Conservation (phyloP, 225 moss, liverwort and hornwort species). For the Marchantia paleacea region DNA sequence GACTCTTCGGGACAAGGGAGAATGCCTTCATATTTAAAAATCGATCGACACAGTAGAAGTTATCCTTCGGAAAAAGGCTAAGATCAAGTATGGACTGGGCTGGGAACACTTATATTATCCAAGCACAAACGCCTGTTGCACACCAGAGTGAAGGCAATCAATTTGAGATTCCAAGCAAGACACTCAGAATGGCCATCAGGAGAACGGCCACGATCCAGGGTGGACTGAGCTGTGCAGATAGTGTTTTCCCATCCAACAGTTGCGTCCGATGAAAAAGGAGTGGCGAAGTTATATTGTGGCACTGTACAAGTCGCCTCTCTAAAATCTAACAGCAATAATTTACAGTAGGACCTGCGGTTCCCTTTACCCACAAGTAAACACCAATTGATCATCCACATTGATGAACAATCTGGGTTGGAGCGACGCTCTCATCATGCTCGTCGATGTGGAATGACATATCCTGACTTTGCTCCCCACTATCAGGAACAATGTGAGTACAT, state of each 20-base stretch:
- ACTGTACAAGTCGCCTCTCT: constrained; percentile 18
- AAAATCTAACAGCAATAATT: constrained; percentile 18
- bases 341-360: not conserved
- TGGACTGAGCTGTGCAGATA: not conserved
- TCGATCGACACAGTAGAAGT: too few relatives aligned
- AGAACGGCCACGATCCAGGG: not conserved
- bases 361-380: not conserved
- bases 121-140: too few relatives aligned
- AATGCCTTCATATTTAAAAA: too few relatives aligned
- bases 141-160: too few relatives aligned
- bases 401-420: not conserved
- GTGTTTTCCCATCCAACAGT: not conserved
- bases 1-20: too few relatives aligned
- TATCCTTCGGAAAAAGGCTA: too few relatives aligned
- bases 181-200: too few relatives aligned
- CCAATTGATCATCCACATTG: not conserved
- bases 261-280: not conserved
- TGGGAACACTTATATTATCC: too few relatives aligned
- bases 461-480: not conserved
- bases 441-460: not conserved
- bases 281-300: constrained; percentile 9
- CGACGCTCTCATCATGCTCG: not conserved
- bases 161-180: too few relatives aligned
- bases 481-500: not conserved
- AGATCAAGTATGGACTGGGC: too few relatives aligned